Conservation (phyloP, 108 stramenopile species). For the Nitzschia inconspicua region DNA sequence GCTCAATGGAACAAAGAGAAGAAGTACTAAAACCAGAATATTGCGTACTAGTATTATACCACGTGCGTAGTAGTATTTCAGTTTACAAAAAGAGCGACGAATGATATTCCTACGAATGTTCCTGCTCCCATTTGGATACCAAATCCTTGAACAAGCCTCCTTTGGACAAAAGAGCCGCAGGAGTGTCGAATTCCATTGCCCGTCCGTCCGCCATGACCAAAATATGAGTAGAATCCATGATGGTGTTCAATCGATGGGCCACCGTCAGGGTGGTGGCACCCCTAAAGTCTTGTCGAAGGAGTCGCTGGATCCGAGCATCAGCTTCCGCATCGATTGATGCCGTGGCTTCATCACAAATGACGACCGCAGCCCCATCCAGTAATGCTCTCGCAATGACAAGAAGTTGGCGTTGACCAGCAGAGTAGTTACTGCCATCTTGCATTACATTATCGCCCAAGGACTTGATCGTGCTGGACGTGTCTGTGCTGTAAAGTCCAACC, state of each 20-base stretch:
- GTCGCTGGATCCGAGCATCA: conserved; percentile 86
- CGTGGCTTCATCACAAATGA: conserved; percentile 95
- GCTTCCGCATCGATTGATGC: conserved; percentile 90
- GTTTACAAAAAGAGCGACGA: too few relatives aligned
- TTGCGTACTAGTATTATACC: too few relatives aligned
- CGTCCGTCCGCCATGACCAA: conserved; percentile 92
- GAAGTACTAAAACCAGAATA: too few relatives aligned
- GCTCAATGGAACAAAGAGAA: too few relatives aligned
- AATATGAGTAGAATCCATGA: conserved; percentile 92
- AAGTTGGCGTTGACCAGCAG: conserved; percentile 95
- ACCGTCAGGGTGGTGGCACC: conserved; percentile 82
- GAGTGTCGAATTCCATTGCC: conserved; percentile 78
- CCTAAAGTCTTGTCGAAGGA: conserved; percentile 68
- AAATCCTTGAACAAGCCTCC: conserved; percentile 75
- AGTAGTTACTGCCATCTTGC: conserved; percentile 89
- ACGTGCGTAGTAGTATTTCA: too few relatives aligned
- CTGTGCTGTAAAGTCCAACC: conserved; percentile 51
- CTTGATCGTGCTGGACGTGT: conserved; percentile 23
- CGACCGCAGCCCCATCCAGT: conserved; percentile 60
- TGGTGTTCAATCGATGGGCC: conserved; percentile 94
- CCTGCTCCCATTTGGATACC: conserved; percentile 37
- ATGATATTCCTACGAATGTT: too few relatives aligned
- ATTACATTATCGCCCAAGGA: conserved; percentile 69
- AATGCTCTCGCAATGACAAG: conserved; percentile 94
- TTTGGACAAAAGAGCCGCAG: conserved; percentile 50